These are phyloP conservation scores for Helotiales sp. DNA, from an alignment of 2,329 filamentous ascomycete genomes.

Conservation along the genomic window DNA sequence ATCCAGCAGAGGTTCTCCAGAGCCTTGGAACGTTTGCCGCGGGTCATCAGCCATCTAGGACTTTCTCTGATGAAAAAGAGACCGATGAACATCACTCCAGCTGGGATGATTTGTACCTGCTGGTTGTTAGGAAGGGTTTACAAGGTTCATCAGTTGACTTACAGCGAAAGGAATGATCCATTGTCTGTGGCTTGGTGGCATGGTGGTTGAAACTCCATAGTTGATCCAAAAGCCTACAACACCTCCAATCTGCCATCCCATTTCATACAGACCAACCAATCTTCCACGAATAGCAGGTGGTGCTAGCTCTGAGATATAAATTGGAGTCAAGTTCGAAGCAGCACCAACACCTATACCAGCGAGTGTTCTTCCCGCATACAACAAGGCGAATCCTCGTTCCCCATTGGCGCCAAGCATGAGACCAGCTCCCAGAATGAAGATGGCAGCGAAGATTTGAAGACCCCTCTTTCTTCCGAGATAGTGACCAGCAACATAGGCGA, in stretches of 20 bases:
- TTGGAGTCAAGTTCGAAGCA: slow-evolving; percentile 61
- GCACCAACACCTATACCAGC: slow-evolving; percentile 64
- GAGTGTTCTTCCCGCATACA: slow-evolving; percentile 62
- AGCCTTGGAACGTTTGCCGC: slow-evolving; percentile 59
- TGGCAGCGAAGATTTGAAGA: slow-evolving; percentile 56
- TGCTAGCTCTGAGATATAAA: slow-evolving; percentile 59
- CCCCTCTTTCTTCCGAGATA: slow-evolving; percentile 67
- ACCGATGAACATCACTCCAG: slow-evolving; percentile 59
- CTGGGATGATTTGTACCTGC: slow-evolving; percentile 64
- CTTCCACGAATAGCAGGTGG: slow-evolving; percentile 64
- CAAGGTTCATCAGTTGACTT: neutral
- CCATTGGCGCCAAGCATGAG: slow-evolving; percentile 68
- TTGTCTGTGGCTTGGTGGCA: slow-evolving; percentile 49
- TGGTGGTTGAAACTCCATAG: slow-evolving; percentile 51
- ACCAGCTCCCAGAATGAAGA: slow-evolving; percentile 72
- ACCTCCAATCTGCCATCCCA: slow-evolving; percentile 64
- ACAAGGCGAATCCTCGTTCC: slow-evolving; percentile 59
- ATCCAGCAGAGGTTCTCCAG: slow-evolving; percentile 63
- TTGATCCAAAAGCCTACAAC: slow-evolving; percentile 67
- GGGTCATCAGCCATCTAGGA: slow-evolving; percentile 68
- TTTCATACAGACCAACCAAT: slow-evolving; percentile 65
- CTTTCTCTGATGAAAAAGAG: slow-evolving; percentile 63
- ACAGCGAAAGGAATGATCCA: slow-evolving; percentile 60
- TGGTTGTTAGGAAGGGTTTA: neutral
- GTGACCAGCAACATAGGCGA: slow-evolving; percentile 65